These are phyloP conservation scores for Parafenestella ontariensis DNA, from an alignment of 2,329 filamentous ascomycete genomes.

Conservation along the genomic window DNA sequence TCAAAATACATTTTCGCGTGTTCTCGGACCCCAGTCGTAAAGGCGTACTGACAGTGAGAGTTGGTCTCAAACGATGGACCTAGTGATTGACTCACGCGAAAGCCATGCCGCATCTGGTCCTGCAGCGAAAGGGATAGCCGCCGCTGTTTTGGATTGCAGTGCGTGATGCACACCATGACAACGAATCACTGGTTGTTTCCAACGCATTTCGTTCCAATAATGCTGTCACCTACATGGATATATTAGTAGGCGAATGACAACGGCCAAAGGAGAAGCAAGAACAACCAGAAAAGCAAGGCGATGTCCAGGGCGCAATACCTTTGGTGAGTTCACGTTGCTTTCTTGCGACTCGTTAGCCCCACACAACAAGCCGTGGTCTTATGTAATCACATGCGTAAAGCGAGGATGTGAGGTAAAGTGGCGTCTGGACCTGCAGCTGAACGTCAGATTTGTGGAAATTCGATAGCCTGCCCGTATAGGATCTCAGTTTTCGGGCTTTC, in stretches of 20 bases:
- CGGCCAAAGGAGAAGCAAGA: not conserved
- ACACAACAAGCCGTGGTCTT: not conserved
- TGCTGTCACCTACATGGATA: not conserved
- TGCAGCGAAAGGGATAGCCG: not conserved
- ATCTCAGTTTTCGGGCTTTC: not conserved
- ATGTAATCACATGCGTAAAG: not conserved
- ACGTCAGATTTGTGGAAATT: not conserved
- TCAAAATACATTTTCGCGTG: too few species aligned
- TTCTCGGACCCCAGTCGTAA: too few species aligned
- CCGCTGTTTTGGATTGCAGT: not conserved
- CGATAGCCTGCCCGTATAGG: not conserved
- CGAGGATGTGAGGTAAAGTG: not conserved
- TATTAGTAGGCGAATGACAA: not conserved
- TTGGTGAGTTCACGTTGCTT: not conserved
- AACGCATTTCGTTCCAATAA: not conserved
- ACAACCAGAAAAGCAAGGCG: not conserved
- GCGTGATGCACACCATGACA: not conserved
- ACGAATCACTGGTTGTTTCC: not conserved
- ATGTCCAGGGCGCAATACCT: not conserved
- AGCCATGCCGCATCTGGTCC: not conserved
- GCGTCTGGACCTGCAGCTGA: not conserved
- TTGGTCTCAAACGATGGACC: not conserved
- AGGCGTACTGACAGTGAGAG: not conserved
- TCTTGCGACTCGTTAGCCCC: not conserved
- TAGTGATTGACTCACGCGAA: not conserved